These are phyloP conservation scores for Litchi chinensis DNA, from an alignment of 345 rosid species.

Conservation along the genomic window DNA sequence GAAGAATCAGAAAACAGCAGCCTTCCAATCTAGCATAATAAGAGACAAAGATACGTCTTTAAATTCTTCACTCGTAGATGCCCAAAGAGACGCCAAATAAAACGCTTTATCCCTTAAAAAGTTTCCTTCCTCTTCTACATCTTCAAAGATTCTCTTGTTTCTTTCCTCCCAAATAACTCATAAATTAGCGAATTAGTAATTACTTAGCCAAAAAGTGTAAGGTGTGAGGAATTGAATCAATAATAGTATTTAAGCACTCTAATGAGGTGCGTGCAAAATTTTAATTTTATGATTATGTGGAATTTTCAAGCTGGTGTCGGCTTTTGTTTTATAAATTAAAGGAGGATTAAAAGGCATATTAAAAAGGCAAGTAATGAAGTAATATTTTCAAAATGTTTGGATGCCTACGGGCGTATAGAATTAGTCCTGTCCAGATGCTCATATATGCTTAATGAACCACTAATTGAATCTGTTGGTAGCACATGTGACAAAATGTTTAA, in stretches of 20 bases:
- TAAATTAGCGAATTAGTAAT: too few species aligned
- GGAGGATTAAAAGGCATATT: background rate
- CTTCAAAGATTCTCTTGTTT: too few species aligned
- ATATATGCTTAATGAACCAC: background rate
- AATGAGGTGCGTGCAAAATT: background rate
- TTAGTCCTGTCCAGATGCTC: background rate
- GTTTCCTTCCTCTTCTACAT: too few species aligned
- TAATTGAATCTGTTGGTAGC: conserved; percentile 6
- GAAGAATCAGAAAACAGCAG: too few species aligned
- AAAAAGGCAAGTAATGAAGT: conserved; percentile 9
- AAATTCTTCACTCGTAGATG: too few species aligned
- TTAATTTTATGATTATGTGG: background rate
- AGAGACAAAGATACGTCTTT: too few species aligned
- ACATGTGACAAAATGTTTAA: background rate
- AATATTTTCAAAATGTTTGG: background rate
- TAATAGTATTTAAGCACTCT: background rate
- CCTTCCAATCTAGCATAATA: too few species aligned
- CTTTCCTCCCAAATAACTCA: too few species aligned
- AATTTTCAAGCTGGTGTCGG: background rate
- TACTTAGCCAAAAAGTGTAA: too few species aligned
- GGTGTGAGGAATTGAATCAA: background rate
- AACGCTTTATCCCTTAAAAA: too few species aligned
- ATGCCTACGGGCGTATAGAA: background rate
- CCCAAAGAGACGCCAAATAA: too few species aligned
- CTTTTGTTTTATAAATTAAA: background rate